Base-by-base conservation (phyloP, 768 basidiomycete genomes). In the Tylopilus felleus region DNA sequence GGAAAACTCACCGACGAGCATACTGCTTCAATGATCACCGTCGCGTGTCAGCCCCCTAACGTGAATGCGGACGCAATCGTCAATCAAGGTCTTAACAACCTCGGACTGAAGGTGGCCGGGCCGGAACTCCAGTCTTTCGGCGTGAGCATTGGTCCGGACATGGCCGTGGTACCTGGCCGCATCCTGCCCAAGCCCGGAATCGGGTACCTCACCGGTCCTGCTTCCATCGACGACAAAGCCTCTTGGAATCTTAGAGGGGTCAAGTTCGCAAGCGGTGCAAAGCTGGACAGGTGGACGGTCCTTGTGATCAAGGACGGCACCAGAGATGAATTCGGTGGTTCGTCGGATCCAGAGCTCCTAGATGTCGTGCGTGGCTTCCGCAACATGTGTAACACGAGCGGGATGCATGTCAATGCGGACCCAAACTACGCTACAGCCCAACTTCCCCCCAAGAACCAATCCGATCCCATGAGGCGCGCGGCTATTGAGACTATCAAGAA, bases 231-330 rank as follows among this genome's bases (percentile, higher is more conserved):
- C 55, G 74, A 80, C 1, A 69, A 62, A 46, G 80, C 80, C 29
- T 75, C 77, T 44, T 81, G 80, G 80, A 82, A 83, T 55, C 63
- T 83, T 45, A 70, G 79, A 44, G 75, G 77, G 41, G 76, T 71
- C 77, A 81, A 78, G 59, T 92, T 92, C 62, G 71, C 80, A 3
- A 69, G 65, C 23, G 86, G 87, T 10, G 82, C 75, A 8, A 69
- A 61, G 14, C 67, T 93, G 46, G 72, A 73, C 22, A 80, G 79
- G 22, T 90, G 88, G 87, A 80, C 77, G 1, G 84, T 90, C 12
- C 71, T 93, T 14, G 71, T 90, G 40, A 81, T 93, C 58, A 71
- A 75, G 52, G 89, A 90, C 58, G 74, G 77, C 47, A 23, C 29
- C 14, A 64, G 80, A n/a, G 80, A 82, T 40, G 88, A 91, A 62